phyloP scores from a whole-genome alignment of 331 rosid genomes.

The Cydonia oblonga region DNA sequence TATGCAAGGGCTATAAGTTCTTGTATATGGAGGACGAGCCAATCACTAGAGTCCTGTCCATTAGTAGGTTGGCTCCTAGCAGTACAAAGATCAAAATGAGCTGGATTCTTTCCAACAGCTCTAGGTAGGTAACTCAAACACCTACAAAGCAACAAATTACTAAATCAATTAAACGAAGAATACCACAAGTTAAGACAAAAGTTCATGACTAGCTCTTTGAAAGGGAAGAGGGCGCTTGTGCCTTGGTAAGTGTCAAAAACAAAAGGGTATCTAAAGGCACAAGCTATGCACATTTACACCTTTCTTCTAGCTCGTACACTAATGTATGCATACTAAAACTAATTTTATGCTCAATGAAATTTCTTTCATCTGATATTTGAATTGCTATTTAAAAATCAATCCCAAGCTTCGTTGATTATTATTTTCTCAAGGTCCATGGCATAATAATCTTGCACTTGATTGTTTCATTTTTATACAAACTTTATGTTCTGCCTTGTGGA shows the following conservation, averaged over 20 bases:
- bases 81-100: constrained; percentile 77
- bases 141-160: constrained; percentile 35
- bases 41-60: constrained; percentile 45
- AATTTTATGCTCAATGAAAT: background rate
- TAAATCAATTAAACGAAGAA: background rate
- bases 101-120: constrained; percentile 83
- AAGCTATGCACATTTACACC: background rate
- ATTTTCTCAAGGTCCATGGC: background rate
- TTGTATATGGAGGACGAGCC: constrained; percentile 88
- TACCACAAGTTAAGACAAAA: background rate
- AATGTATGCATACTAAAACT: background rate
- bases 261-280: background rate
- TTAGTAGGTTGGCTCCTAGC: constrained; percentile 54
- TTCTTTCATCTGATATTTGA: background rate
- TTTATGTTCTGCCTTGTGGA: background rate
- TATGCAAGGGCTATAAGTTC: constrained; percentile 95
- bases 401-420: background rate
- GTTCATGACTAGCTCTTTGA: background rate
- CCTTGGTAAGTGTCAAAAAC: background rate
- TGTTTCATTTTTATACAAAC: background rate
- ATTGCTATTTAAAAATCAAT: background rate
- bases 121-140: constrained; percentile 82
- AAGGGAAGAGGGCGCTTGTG: background rate
- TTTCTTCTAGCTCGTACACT: background rate
- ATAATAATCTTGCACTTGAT: background rate